phyloP scores from a whole-genome alignment of 176 grass and related monocot species.

The Hyparrhenia diplandra region DNA sequence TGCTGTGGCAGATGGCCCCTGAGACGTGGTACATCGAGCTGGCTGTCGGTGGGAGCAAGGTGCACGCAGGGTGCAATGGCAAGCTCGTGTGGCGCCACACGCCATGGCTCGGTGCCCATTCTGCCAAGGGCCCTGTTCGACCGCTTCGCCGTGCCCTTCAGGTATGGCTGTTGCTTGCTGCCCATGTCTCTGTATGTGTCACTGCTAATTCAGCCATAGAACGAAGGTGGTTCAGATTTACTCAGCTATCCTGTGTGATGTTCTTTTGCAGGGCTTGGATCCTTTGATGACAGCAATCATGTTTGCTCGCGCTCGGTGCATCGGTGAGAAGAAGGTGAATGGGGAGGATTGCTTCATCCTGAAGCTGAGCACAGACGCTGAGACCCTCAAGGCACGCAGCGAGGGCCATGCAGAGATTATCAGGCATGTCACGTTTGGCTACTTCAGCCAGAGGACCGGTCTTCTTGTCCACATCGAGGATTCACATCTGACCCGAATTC shows the following conservation, averaged over 20 bases:
- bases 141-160: slow-evolving; percentile 68
- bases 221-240: not conserved
- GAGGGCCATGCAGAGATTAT: slow-evolving; percentile 61
- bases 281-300: slow-evolving; percentile 53
- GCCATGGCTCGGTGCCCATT: slow-evolving; percentile 43
- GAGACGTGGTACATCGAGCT: slow-evolving; percentile 75
- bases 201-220: not conserved
- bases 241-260: not conserved
- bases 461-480: slow-evolving; percentile 75
- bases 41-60: slow-evolving; percentile 61
- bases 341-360: slow-evolving; percentile 79
- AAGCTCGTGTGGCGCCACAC: slow-evolving; percentile 67
- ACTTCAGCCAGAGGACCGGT: slow-evolving; percentile 75
- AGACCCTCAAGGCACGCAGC: slow-evolving; percentile 49
- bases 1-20: slow-evolving; percentile 78
- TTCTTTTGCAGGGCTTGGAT: slow-evolving; percentile 60
- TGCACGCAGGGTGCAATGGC: slow-evolving; percentile 68
- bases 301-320: slow-evolving; percentile 61
- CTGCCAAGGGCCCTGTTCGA: slow-evolving; percentile 65
- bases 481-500: slow-evolving; percentile 66
- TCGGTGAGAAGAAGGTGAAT: slow-evolving; percentile 67
- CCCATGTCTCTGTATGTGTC: not conserved
- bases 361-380: slow-evolving; percentile 50
- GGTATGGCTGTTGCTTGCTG: slow-evolving; percentile 24
- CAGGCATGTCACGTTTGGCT: slow-evolving; percentile 64